Evolutionary conservation across 73 alveolate species (phyloP).

Genomic region (Effrenium voratum): DNA sequence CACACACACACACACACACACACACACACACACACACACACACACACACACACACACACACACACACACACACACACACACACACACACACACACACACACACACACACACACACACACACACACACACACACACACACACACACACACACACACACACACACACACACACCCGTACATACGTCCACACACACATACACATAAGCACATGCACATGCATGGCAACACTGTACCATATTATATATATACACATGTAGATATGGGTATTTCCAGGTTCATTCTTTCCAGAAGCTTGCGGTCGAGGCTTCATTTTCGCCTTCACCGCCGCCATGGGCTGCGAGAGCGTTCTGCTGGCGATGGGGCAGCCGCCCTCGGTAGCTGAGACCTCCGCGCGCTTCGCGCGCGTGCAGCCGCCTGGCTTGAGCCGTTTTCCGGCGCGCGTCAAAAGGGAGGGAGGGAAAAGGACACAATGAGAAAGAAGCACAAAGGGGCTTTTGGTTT

Average conservation of each 20-base stretch:
- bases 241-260: background rate
- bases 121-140: too few species aligned
- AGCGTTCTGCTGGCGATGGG: constrained; percentile 62
- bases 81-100: too few species aligned
- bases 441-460: background rate
- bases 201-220: background rate
- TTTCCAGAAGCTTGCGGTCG: too few species aligned
- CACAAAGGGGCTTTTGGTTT: background rate
- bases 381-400: constrained; percentile 79
- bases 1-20: too few species aligned
- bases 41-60: too few species aligned
- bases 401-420: constrained; percentile 62
- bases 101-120: too few species aligned
- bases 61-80: too few species aligned
- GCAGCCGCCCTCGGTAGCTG: constrained; percentile 63
- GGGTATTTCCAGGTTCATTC: too few species aligned
- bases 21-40: too few species aligned
- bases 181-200: too few species aligned
- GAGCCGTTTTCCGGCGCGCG: background rate
- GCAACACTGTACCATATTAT: background rate
- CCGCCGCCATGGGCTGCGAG: constrained; percentile 25
- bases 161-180: too few species aligned
- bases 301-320: constrained; percentile 58
- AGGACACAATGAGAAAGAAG: background rate
- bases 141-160: too few species aligned